Evolutionary conservation across 2,329 filamentous ascomycete genomes (phyloP), one percentile per base, ranked within the genome.

Genomic region (Verticillium nubilum): DNA sequence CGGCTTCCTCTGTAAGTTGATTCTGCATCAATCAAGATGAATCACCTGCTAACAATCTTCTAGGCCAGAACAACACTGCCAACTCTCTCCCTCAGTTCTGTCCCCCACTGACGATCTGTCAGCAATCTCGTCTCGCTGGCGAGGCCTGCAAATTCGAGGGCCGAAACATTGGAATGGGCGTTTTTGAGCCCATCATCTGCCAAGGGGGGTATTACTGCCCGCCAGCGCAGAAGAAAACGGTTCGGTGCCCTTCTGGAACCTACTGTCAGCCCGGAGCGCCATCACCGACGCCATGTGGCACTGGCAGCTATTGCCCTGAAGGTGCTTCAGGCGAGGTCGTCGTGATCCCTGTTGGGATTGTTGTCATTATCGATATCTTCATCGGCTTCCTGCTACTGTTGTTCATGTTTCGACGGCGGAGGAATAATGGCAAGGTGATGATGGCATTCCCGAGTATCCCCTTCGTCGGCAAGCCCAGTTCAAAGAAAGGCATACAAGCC

Each of bases 181-280:
- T 72, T 2, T 78, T 80, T 57, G 82, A 85, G 62, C 82, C 82
- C 1, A 70, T 80, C 3, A 67, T 84, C 7, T 85, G 82, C 64
- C 72, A 73, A 47, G 63, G 74, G 37, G 81, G 81, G 2, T 72
- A 68, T 56, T 84, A 82, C 62, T 85, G 82, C 56, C 80, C 81
- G 1, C 67, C 63, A 6, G 33, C 58, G 1, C 17, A 10, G 17
- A 47, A 13, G 42, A 58, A 64, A 4, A 74, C 72, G 52, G 63
- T 78, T 4, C 56, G 61, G 10, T 85, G 82, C 57, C 80, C 80
- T 0, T 61, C 70, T 9, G 80, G 80, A 26, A 72, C 73, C 2
- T 85, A 80, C 62, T 85, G 82, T 61, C 80, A 80, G 29, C 74
- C 75, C 0, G 82, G 82, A 5, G 76, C 78, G 4, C 66, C 74